Conservation (phyloP, 306 rosid genomes). For the Macrotyloma uniflorum region DNA sequence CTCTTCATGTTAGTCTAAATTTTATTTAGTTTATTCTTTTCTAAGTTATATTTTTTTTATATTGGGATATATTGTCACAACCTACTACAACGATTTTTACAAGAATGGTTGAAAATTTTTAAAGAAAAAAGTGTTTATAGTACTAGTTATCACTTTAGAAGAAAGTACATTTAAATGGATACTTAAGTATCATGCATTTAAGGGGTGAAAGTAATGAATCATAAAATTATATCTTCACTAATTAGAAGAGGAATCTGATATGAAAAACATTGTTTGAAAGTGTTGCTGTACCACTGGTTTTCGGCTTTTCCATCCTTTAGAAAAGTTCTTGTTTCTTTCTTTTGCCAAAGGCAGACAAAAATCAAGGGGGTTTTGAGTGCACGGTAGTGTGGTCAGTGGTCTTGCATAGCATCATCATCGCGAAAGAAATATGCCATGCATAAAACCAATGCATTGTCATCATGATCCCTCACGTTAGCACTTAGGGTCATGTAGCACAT, state of each 20-base stretch:
- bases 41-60: too few species aligned
- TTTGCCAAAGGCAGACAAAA: conserved; percentile 40
- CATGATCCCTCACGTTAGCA: conserved; percentile 43
- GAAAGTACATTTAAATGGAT: neutral
- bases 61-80: too few species aligned
- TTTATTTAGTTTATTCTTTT: neutral
- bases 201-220: neutral
- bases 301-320: conserved; percentile 29
- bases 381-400: conserved; percentile 37
- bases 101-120: neutral
- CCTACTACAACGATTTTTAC: neutral
- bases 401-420: conserved; percentile 32
- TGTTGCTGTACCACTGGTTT: neutral
- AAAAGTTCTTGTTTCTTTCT: conserved; percentile 51
- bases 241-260: neutral
- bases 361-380: conserved; percentile 22
- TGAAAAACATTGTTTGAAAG: neutral
- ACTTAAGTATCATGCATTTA: neutral
- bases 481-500: conserved; percentile 36
- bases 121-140: neutral
- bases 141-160: neutral
- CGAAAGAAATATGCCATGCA: conserved; percentile 41
- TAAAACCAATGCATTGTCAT: conserved; percentile 31
- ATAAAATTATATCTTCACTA: neutral
- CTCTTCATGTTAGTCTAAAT: neutral